phyloP scores from a whole-genome alignment of 805 yeast genomes.

The Ogataea wickerhamii region DNA sequence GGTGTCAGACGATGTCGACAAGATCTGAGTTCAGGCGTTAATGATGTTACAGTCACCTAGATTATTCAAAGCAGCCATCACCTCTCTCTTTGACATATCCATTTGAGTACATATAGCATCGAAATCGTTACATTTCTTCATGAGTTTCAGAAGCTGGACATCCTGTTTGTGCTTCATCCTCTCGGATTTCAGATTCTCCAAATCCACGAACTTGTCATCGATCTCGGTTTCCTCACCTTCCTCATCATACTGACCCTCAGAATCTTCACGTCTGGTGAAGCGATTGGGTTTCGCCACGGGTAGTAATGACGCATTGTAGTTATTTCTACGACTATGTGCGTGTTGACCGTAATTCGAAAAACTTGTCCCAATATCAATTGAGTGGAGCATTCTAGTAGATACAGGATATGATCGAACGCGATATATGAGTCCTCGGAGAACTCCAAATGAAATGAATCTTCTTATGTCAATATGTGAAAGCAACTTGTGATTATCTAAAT shows the following conservation, averaged over 20 bases:
- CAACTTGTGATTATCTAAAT: conserved; percentile 53
- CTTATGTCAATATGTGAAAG: conserved; percentile 74
- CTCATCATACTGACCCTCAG: conserved; percentile 9
- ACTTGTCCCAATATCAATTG: conserved; percentile 30
- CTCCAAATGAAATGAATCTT: conserved; percentile 82
- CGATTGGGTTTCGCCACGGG: conserved; percentile 18
- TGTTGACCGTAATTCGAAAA: conserved; percentile 6
- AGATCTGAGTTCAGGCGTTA: conserved; percentile 26
- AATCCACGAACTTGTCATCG: conserved; percentile 23
- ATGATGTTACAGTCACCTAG: conserved; percentile 48
- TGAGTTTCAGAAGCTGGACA: conserved; percentile 38
- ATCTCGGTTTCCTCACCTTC: conserved; percentile 14
- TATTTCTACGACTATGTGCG: conserved; percentile 6
- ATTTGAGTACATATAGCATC: conserved; percentile 72
- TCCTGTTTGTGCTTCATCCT: conserved; percentile 30
- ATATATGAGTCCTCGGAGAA: conserved; percentile 75
- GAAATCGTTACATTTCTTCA: conserved; percentile 51
- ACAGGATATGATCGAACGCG: conserved; percentile 77
- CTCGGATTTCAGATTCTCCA: conserved; percentile 18
- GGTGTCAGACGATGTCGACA: conserved; percentile 17
- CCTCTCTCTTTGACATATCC: conserved; percentile 50
- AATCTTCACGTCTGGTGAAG: conserved; percentile 22
- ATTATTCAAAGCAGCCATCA: conserved; percentile 44
- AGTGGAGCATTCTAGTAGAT: conserved; percentile 37
- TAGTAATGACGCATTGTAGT: conserved; percentile 17